Conservation (phyloP, 805 yeast genomes). For the Wickerhamomyces sydowiorum region DNA sequence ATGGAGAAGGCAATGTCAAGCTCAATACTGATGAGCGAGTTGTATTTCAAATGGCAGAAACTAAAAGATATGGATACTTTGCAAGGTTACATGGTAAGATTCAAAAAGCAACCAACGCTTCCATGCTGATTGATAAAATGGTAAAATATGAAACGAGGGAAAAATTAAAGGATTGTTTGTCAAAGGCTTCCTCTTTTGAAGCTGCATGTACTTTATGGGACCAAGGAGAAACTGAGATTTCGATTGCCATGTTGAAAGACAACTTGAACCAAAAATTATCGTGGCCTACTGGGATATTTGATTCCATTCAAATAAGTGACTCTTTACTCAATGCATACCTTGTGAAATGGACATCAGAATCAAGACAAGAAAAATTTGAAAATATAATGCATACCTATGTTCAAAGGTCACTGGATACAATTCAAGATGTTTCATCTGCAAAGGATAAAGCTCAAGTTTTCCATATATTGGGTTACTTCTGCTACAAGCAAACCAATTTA, state of each 20-base stretch:
- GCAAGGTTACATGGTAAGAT: conserved; percentile 31
- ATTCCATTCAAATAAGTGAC: conserved; percentile 5
- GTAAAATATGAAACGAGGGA: conserved; percentile 14
- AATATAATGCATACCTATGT: conserved; percentile 55
- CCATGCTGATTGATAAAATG: conserved; percentile 38
- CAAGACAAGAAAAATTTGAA: conserved; percentile 62
- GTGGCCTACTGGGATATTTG: conserved; percentile 5
- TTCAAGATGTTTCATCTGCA: conserved; percentile 12
- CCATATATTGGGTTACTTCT: conserved; percentile 64
- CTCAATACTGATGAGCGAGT: conserved; percentile 10
- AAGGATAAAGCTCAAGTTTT: conserved; percentile 39
- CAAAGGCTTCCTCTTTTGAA: conserved; percentile 28
- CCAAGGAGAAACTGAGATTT: conserved; percentile 49
- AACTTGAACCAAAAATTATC: conserved; percentile 5
- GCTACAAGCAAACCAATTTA: conserved; percentile 56
- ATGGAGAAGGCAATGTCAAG: conserved; percentile 5
- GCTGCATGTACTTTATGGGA: conserved; percentile 63
- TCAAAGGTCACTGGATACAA: conserved; percentile 22
- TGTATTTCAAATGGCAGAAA: conserved; percentile 29
- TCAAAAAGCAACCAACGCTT: conserved; percentile 48
- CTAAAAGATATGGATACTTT: conserved; percentile 35
- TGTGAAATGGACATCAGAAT: conserved; percentile 66
- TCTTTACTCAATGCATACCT: conserved; percentile 33
- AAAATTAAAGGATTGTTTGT: background rate
- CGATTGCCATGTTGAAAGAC: conserved; percentile 49